These are phyloP conservation scores for Lactarius evosmus DNA, from an alignment of 768 basidiomycete genomes.

Conservation along the genomic window DNA sequence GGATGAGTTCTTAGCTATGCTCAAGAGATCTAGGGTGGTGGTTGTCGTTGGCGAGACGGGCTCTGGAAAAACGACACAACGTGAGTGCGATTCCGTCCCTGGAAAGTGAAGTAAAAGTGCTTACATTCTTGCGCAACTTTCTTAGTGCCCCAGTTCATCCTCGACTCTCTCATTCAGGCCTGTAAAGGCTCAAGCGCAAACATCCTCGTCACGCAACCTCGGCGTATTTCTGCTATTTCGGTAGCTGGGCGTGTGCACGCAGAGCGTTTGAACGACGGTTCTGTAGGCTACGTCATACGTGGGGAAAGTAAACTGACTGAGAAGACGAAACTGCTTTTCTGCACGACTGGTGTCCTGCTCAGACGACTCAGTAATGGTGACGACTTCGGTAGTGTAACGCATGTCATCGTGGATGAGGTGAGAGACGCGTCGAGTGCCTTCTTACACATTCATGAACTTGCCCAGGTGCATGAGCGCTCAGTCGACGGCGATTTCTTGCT, in stretches of 20 bases:
- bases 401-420: conserved; percentile 91
- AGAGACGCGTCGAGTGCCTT: conserved; percentile 15
- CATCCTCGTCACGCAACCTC: conserved; percentile 87
- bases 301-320: conserved; percentile 71
- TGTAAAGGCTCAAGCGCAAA: conserved; percentile 60
- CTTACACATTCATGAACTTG: conserved; percentile 1
- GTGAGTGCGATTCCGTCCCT: conserved; percentile 39
- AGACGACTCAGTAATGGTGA: conserved; percentile 75
- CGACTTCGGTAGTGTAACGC: conserved; percentile 64
- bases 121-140: background rate
- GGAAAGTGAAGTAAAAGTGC: background rate
- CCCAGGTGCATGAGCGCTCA: conserved; percentile 85
- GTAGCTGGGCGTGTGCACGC: conserved; percentile 84
- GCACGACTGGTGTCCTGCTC: conserved; percentile 92
- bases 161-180: conserved; percentile 72
- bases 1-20: conserved; percentile 55
- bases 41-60: conserved; percentile 92
- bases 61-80: conserved; percentile 88
- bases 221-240: conserved; percentile 83
- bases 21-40: conserved; percentile 62
- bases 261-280: conserved; percentile 72
- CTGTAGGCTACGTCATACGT: conserved; percentile 85
- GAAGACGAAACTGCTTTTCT: conserved; percentile 78
- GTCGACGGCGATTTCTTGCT: conserved; percentile 89
- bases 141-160: conserved; percentile 82